Evolutionary conservation across 1,139 yeast species (phyloP), one percentile per base, ranked within the genome.

Genomic region (Nadsonia starkeyi-henricii): DNA sequence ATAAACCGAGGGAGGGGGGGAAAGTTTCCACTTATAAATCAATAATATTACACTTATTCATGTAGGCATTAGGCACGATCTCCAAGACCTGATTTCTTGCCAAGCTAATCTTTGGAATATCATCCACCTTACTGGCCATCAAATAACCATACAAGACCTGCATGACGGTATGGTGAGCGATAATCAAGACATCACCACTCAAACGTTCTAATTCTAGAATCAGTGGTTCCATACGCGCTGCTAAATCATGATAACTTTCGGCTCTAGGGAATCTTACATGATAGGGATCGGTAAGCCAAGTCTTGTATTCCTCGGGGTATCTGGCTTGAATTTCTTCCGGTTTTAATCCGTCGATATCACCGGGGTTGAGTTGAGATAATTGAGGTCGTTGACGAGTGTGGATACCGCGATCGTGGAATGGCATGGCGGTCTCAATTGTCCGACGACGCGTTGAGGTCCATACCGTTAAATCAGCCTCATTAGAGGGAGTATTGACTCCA

Each of bases 211-310:
- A 81, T 65, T 89, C 97, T 63, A 91, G 71, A 53, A 91, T 79
- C 53, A 91, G 71, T 0, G 98, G 96, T 65, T 93, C 98, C 66
- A 93, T 78, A 57, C 95, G 80, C 44, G 91, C 83, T 0, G 98
- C 97, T 51, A 93, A 73, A 64, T 91, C 98, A 64, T 91, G 98
- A 62, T 88, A 91, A 50, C 94, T 85, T 65, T 91, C 99, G 0
- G 95, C 86, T 49, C 97, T 73, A 7, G 96, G 86, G 62, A 78
- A 91, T 51, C 98, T 73, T 63, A 84, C 91, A 63, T 91, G 96
- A 62, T 91, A 93, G 1, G 96, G 96, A 62, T 89, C 96, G 53
- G 71, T 69, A 49, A 68, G 53, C 60, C 79, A 85, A 57, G 76
- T 80, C 51, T 70, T 73, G 60, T 74, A 84, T 56, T 88, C 96